Base-by-base conservation (phyloP, 1,284 basidiomycete genomes). In the Testicularia cyperi region DNA sequence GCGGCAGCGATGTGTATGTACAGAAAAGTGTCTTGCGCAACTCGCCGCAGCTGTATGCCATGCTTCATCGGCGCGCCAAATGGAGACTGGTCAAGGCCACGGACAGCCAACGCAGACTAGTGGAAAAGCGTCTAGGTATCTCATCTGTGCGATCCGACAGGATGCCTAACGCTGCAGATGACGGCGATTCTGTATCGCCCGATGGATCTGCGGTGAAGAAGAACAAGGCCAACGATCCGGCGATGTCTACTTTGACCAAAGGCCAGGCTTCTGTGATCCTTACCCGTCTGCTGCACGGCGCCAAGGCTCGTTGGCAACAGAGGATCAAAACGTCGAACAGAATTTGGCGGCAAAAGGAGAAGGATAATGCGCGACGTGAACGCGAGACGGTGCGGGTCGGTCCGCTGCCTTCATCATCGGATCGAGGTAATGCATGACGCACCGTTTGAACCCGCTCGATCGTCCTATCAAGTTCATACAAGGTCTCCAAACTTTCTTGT, bases 61-160 rank as follows among this genome's bases (percentile, higher is more conserved):
- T 54, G 22, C 42, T 62, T 21, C 37, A 44, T 16, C 38, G 65
- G 4, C 47, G 60, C 19, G 89, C 91, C 0, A 77, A 77, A 13
- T 96, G 92, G 92, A 81, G 92, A 22, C 77, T 72, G 29, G 75
- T 79, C 4, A 83, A 84, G 8, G 87, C 90, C 0, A 83, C 86
- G 1, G 80, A 82, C 5, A 80, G 78, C 25, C 91, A 95, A 68
- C 81, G 84, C 49, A 68, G 77, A 8, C 78, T 86, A 28, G 78
- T 94, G n/a, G 62, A 77, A 10, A 87, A 85, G 61, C 79, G 85
- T 30, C 83, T 83, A 3, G 49, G 61, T 15, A 34, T 54, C 2
- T 44, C 38, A 18, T 54, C 53, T n/a, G n/a, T n/a, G n/a, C n/a
- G n/a, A n/a, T n/a, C n/a, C n/a, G n/a, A n/a, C n/a, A n/a, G n/a